Evolutionary conservation across 306 rosid genomes (phyloP).

Genomic region (Lathyrus aphaca): DNA sequence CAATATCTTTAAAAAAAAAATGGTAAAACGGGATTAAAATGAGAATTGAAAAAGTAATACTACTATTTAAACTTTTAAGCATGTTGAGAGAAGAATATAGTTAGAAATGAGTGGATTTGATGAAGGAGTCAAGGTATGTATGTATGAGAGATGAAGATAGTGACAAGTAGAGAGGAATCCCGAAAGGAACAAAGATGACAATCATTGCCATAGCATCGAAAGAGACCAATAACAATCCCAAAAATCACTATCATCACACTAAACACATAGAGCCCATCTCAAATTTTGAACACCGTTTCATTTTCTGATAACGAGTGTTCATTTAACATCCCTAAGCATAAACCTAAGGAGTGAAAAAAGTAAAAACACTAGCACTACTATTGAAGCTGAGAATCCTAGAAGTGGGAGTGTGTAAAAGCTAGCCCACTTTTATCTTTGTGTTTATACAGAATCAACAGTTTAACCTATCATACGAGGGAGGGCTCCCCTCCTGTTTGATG

Average conservation of each 20-base stretch:
- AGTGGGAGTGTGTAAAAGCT: constrained; percentile 84
- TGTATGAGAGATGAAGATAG: constrained; percentile 52
- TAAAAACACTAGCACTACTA: neutral
- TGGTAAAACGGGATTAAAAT: no score
- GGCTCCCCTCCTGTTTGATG: constrained; percentile 46
- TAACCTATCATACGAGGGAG: constrained; percentile 46
- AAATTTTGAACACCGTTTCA: neutral
- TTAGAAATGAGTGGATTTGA: constrained; percentile 43
- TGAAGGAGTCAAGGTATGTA: no score
- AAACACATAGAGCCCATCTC: neutral
- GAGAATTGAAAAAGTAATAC: no score
- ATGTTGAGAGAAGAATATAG: neutral
- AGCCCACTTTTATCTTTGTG: constrained; percentile 56
- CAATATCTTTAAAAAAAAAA: no score
- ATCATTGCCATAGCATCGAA: constrained; percentile 62
- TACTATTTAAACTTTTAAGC: neutral
- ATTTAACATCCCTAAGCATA: constrained; percentile 62
- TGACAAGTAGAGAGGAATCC: constrained; percentile 67
- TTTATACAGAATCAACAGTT: constrained; percentile 57
- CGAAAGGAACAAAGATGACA: constrained; percentile 70
- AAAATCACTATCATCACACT: constrained; percentile 42
- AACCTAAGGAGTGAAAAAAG: constrained; percentile 45
- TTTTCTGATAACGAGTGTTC: constrained; percentile 51
- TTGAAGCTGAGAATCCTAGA: constrained; percentile 71
- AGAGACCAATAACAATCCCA: constrained; percentile 43